phyloP scores from a whole-genome alignment of 306 rosid species.

The Acacia acuminata region DNA sequence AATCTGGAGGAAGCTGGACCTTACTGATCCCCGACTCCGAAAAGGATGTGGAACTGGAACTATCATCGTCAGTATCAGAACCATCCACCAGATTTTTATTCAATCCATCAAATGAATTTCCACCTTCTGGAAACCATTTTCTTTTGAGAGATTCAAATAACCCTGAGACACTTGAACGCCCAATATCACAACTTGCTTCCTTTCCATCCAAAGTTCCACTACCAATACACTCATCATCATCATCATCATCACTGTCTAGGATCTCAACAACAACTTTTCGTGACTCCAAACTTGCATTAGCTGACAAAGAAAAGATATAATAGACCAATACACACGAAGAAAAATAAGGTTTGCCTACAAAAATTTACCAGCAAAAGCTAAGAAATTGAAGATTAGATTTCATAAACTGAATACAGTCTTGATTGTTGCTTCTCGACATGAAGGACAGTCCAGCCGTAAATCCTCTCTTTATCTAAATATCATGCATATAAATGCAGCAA shows the following conservation, averaged over 20 bases:
- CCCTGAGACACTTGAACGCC: neutral
- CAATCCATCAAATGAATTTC: neutral
- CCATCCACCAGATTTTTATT: neutral
- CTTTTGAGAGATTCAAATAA: neutral
- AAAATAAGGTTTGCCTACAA: neutral
- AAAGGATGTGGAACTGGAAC: neutral
- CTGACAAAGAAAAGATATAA: slow-evolving; percentile 22
- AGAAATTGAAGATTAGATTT: slow-evolving; percentile 18
- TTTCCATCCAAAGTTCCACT: neutral
- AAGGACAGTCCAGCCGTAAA: neutral
- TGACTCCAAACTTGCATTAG: neutral
- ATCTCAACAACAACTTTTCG: neutral
- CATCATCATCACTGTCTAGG: slow-evolving; percentile 9
- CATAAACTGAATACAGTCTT: neutral
- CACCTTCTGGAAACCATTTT: neutral
- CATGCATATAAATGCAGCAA: neutral
- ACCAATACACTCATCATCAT: neutral
- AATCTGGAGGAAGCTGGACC: neutral
- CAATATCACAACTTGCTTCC: neutral
- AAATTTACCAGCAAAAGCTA: neutral
- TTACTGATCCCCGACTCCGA: neutral
- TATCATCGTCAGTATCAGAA: neutral
- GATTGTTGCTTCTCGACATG: neutral
- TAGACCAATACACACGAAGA: neutral
- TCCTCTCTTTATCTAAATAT: neutral